phyloP scores from a whole-genome alignment of 1,284 basidiomycete genomes.

The Malassezia pachydermatis region DNA sequence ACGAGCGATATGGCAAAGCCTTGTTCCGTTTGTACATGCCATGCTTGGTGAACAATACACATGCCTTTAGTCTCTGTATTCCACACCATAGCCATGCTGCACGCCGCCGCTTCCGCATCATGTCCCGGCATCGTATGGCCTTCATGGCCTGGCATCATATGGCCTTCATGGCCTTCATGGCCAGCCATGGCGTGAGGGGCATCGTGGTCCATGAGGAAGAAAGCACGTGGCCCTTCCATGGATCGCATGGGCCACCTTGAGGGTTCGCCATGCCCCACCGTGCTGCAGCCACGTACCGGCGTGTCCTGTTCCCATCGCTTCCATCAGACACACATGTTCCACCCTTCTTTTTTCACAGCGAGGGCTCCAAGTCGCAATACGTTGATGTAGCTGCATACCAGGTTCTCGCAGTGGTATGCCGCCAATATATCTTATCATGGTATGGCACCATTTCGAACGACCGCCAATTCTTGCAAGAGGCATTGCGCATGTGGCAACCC shows the following conservation, averaged over 20 bases:
- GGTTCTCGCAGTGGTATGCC: neutral
- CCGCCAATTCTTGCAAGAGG: neutral
- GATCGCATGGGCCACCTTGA: slow-evolving; percentile 23
- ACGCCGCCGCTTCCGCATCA: neutral
- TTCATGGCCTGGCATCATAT: neutral
- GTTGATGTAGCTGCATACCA: neutral
- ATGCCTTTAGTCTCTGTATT: slow-evolving; percentile 12
- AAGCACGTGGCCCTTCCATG: too few species aligned
- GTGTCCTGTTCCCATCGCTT: neutral
- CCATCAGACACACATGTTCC: neutral
- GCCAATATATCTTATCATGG: slow-evolving; percentile 1
- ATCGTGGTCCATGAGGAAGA: slow-evolving; percentile 22
- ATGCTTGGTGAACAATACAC: slow-evolving; percentile 9
- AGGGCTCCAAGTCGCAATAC: neutral
- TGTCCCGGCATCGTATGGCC: neutral
- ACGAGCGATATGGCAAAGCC: slow-evolving; percentile 4
- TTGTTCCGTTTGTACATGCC: slow-evolving; percentile 8
- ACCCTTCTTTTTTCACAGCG: neutral
- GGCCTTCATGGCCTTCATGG: slow-evolving; percentile 4
- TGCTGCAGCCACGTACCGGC: neutral
- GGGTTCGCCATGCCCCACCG: neutral
- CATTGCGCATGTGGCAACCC: neutral
- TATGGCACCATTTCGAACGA: neutral
- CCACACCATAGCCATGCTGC: slow-evolving; percentile 16
- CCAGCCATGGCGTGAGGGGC: slow-evolving; percentile 17